Evolutionary conservation across 2,329 filamentous ascomycete genomes (phyloP), one percentile per base, ranked within the genome.

Genomic region (Cladobotryum protrusum): DNA sequence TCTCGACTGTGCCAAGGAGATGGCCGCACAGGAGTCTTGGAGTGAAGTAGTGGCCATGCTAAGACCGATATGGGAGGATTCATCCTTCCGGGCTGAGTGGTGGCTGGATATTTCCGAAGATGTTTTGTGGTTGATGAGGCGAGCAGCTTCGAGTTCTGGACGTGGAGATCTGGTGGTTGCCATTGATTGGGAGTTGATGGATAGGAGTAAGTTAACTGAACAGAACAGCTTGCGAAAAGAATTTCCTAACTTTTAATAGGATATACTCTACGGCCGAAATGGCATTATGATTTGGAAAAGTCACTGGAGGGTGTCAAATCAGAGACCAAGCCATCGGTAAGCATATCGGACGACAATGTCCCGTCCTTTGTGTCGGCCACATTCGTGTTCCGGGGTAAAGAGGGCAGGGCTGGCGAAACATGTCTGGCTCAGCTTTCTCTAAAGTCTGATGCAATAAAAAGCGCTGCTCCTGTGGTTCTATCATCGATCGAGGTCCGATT

Each of bases 111-210:
- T 82, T 29, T 71, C 74, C 5, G 81, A 85, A 59, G 78, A 83
- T 35, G 65, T 86, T 35, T 74, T 76, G 44, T 85, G 82, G 79
- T 68, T 74, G n/a, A 64, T 85, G 50, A 72, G 82, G 54, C 71
- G 73, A 52, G 82, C 79, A 11, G 82, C 82, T 4, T 69, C 68
- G 3, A 68, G 75, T 53, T 68, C 71, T 43, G 74, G 74, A 7
- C 74, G 79, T 47, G 74, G 73, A 8, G 76, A 79, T 47, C 67
- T 83, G 29, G 72, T 85, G 8, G 66, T 86, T 34, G 73, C 80
- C 24, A 76, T 83, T 45, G 81, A 85, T 59, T 85, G 83, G 79
- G 83, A 86, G 59, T 68, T 86, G 41, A 70, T 85, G 62, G 73
- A 80, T 51, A 75, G 66, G 41, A 72, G 81, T 83, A 67, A 63